A percentile compares a stretch with the other conserved stretches of the same genome.
phyloP scores from a whole-genome alignment of 352 stramenopile genomes.

The Globisporangium parvum region DNA sequence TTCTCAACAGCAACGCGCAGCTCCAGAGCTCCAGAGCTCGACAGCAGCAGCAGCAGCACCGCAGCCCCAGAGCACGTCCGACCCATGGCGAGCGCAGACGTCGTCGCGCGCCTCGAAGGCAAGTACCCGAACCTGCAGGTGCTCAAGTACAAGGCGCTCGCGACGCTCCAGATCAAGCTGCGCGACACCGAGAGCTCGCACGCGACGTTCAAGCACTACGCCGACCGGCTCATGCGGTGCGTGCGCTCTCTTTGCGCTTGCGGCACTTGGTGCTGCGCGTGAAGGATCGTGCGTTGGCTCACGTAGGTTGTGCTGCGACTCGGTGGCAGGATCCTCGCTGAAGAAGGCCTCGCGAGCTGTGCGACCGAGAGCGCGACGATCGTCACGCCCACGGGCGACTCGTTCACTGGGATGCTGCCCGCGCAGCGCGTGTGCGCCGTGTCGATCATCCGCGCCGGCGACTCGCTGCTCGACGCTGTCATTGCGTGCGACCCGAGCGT shows the following conservation, averaged over 20 bases:
- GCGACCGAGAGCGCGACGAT: constrained; percentile 49
- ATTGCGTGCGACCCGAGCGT: constrained; percentile 80
- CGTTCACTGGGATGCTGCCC: constrained; percentile 44
- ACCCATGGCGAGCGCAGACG: constrained; percentile 39
- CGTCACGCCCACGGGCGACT: constrained; percentile 62
- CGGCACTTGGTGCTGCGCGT: too few species aligned
- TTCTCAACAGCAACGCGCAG: constrained; percentile 6
- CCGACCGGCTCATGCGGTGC: constrained; percentile 73
- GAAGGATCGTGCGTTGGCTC: too few species aligned
- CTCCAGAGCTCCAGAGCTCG: too few species aligned
- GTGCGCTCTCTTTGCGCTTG: too few species aligned
- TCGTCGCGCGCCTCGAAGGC: constrained; percentile 43
- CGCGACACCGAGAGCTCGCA: constrained; percentile 60
- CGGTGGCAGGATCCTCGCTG: constrained; percentile 53
- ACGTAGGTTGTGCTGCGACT: too few species aligned
- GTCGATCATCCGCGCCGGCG: constrained; percentile 92
- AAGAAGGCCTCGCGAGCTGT: constrained; percentile 66
- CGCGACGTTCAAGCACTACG: constrained; percentile 75
- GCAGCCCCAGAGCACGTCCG: too few species aligned
- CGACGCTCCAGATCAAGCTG: constrained; percentile 65
- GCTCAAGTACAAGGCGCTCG: constrained; percentile 57
- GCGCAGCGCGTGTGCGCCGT: constrained; percentile 83
- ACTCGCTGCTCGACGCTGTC: constrained; percentile 88
- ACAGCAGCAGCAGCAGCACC: constrained; percentile 3
- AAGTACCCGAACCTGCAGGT: constrained; percentile 63